Evolutionary conservation across 2,329 filamentous ascomycete species (phyloP), one percentile per base, ranked within the genome.

Genomic region (Fusarium sarcochroum): DNA sequence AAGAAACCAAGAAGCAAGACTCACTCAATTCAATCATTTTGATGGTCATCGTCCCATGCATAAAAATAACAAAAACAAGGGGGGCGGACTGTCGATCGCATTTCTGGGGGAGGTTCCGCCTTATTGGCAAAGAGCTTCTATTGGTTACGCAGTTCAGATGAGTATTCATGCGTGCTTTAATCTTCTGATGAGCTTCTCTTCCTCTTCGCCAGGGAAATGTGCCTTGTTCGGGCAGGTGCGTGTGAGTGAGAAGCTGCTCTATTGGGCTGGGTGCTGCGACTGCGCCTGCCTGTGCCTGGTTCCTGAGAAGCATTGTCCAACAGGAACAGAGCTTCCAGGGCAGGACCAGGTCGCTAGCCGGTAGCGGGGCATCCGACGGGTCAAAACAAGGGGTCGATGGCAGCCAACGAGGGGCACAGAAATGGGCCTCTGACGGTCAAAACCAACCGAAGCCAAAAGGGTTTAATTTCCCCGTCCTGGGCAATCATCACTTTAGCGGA

Each of bases 391-490:
- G 54, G 47, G 61, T 17, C 15, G 21, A 42, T 30, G 42, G 38
- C 40, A 46, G 42, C 40, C 61, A 57, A 62, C 60, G 23, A 62
- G 46, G 57, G 46, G 34, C 38, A 38, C n/a, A 40, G 25, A 46
- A 54, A 65, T 56, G 59, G 49, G 60, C 20, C 49, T 55, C 21
- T 32, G 47, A 50, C 35, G 21, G 62, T 40, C 38, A 21, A 42
- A 44, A n/a, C 37, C 45, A 64, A 50, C 56, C 30, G 48, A 48
- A 58, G 34, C 56, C 15, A 64, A 47, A 53, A 25, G 27, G 47
- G 38, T 35, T 42, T 70, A 70, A 69, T 70, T 58, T 70, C 66
- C 66, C 55, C 21, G 50, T 57, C 46, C 60, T 60, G 25, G 48
- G 48, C 40, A 41, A 51, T 37, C 44, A 34, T 46, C 45, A 50